Evolutionary conservation across 2,329 filamentous ascomycete genomes (phyloP), one percentile per base, ranked within the genome.

Genomic region (Plectosphaerella cucumerina): DNA sequence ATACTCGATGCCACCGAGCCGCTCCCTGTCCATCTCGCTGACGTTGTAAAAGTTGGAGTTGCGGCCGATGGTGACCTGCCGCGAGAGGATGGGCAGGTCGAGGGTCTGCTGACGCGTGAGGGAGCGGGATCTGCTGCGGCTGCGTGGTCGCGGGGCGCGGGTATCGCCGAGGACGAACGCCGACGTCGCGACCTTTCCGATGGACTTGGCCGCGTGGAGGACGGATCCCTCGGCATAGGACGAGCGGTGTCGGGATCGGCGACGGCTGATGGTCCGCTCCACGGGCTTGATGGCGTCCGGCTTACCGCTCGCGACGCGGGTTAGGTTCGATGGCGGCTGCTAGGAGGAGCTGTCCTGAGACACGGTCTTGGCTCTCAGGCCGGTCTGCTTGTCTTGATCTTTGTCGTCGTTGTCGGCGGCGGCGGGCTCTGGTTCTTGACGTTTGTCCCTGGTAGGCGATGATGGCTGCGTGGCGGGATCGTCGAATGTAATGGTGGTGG

Each of bases 1-100:
- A 44, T 80, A 80, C 58, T 80, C 77, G 34, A 78, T 72, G 1
- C 76, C 77, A 2, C 77, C 76, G 0, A 80, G 62, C 17, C 66
- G 62, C 51, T 77, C 71, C 6, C 69, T 61, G 41, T 74, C 72
- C 21, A 67, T 55, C 0, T 63, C 59, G 1, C 68, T 68, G 45
- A 78, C 42, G 48, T 76, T 71, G 26, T 67, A 54, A 26, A 78
- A 78, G 18, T 68, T 60, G 1, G 72, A 76, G 52, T 77, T 78
- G 4, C 72, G 64, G 1, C 74, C 73, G 6, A 78, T 54, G 1
- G 71, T 74, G 4, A 68, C 69, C 37, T 70, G 65, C 17, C 67
- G 65, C 5, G 72, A 77, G 1, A 77, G 61, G 21, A 64, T 60
- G 0, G 73, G 70, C 44, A 71, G 62, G 47, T 44, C 42, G n/a